Percentiles rank a stretch among this genome's conserved stretches.
These are phyloP conservation scores for Dalbergia cochinchinensis DNA, from an alignment of 306 rosid genomes.

Conservation along the genomic window DNA sequence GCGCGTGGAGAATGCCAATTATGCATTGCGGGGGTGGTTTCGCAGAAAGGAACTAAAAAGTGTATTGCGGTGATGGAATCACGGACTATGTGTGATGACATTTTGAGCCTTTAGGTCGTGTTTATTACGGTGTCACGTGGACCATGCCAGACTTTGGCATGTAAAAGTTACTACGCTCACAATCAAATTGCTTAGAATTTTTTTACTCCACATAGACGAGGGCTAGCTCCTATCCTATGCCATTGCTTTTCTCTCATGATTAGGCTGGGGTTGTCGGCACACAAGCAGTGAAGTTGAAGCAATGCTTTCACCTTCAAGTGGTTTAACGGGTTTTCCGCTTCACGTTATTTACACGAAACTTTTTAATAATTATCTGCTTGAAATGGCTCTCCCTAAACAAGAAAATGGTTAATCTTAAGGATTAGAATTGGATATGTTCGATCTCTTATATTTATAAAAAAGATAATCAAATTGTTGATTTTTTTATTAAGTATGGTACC, in stretches of 20 bases:
- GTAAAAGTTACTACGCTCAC: constrained; percentile 19
- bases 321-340: background rate
- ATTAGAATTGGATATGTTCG: too few species aligned
- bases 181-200: background rate
- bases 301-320: background rate
- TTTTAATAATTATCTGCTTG: background rate
- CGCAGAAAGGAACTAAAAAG: background rate
- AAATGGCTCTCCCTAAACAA: too few species aligned
- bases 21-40: background rate
- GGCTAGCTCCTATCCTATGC: background rate
- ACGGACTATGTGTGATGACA: background rate
- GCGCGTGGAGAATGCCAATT: background rate
- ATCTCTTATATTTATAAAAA: too few species aligned
- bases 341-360: background rate
- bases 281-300: background rate
- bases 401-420: too few species aligned
- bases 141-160: background rate
- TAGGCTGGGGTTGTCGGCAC: constrained; percentile 12
- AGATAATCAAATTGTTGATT: too few species aligned
- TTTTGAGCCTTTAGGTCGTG: constrained; percentile 1
- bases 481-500: too few species aligned
- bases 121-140: constrained; percentile 36
- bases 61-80: too few species aligned
- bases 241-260: constrained; percentile 18
- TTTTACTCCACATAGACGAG: background rate